Base-by-base conservation (phyloP, 192 early-diverging fungal genomes). In the Coemansia sp. region DNA sequence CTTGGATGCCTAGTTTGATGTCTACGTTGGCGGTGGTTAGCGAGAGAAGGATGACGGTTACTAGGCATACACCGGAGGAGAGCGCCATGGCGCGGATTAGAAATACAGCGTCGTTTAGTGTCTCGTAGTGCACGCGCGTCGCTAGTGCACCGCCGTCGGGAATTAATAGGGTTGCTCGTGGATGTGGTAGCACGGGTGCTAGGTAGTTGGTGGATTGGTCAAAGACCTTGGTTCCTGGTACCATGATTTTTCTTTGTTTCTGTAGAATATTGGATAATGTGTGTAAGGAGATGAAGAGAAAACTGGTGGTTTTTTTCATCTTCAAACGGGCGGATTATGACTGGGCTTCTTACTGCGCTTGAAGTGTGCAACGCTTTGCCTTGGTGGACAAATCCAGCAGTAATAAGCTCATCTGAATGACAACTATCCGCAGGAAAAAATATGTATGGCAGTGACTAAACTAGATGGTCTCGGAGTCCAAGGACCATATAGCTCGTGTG, bases 121-220 rank as follows among this genome's bases (percentile, higher is more conserved):
- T 79, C 63, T 84, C 77, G 74, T 84, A 84, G 66, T 79, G 82
- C 57, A 79, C 77, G 29, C 77, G 82, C 5, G 74, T 79, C n/a
- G 82, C 82, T 18, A 79, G 52, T 5, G 78, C 77, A 1, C 77
- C 82, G 49, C 77, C 77, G 33, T 84, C 82, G 0, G 82, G 74
- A 9, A 75, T 77, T 65, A 84, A 73, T 46, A 84, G 81, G 59
- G 72, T 78, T 44, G 81, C 81, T 11, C 67, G 72, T 18, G 76
- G 81, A 62, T 66, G 72, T 4, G 47, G 67, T 40, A 82, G 66
- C 33, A 55, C 27, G 5, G 52, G 52, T 2, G 34, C 18, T 7
- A 2, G 13, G 55, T 59, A 33, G 54, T 29, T 57, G 54, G 11
- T 29, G 22, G 54, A 13, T 29, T 33, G 31, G 15, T 60, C 46